Evolutionary conservation across 2,329 filamentous ascomycete genomes (phyloP).

Genomic region (Trichoderma oligosporum): DNA sequence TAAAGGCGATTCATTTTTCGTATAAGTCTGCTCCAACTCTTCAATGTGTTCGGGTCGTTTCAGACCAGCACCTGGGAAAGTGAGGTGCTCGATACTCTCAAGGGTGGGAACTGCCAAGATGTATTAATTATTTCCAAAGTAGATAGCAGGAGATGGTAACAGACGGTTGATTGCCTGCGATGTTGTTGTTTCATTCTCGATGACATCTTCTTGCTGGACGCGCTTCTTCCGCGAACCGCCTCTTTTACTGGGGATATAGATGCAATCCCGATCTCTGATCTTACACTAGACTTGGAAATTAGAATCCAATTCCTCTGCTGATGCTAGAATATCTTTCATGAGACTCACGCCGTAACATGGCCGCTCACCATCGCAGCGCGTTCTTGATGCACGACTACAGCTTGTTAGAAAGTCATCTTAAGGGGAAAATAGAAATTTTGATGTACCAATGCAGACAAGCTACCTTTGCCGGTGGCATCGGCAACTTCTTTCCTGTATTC

Average conservation of each 20-base stretch:
- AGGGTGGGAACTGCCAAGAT: neutral
- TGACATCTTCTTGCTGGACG: neutral
- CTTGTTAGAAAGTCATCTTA: neutral
- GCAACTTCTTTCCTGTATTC: neutral
- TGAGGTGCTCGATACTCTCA: neutral
- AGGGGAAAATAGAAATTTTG: neutral
- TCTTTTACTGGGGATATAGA: neutral
- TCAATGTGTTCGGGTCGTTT: neutral
- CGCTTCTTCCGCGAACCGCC: neutral
- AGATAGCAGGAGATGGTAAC: neutral
- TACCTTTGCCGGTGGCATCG: neutral
- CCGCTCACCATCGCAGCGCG: neutral
- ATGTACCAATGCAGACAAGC: slow-evolving; percentile 6
- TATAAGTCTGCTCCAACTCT: neutral
- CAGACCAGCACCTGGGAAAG: neutral
- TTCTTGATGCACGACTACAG: neutral
- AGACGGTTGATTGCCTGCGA: neutral
- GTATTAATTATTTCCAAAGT: neutral
- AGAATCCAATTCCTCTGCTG: neutral
- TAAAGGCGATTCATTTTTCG: neutral
- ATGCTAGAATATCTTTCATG: neutral
- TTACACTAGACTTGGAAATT: neutral
- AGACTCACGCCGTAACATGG: neutral
- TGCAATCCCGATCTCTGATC: neutral
- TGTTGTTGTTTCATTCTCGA: neutral